phyloP scores from a whole-genome alignment of 169 alveolate species.

The Plasmodium malariae region DNA sequence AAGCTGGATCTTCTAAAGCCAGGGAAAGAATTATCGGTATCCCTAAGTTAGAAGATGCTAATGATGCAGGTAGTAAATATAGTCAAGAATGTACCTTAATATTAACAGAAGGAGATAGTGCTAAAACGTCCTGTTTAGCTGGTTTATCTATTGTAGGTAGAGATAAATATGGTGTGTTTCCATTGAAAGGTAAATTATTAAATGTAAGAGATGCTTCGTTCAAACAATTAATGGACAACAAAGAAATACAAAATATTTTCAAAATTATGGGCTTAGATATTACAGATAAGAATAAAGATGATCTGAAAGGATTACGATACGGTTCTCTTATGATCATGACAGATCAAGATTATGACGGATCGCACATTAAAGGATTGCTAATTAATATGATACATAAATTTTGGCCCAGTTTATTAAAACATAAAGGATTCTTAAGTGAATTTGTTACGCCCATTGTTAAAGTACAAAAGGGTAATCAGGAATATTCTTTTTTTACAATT shows the following conservation, averaged over 20 bases:
- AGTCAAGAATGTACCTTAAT: conserved; percentile 97
- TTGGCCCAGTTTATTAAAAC: conserved; percentile 98
- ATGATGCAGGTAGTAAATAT: conserved; percentile 97
- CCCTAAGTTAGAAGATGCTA: conserved; percentile 99
- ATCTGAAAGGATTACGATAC: conserved; percentile 94
- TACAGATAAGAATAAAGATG: conserved; percentile 89
- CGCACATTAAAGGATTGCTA: conserved; percentile 99
- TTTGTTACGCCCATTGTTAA: conserved; percentile 99
- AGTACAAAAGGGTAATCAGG: conserved; percentile 94
- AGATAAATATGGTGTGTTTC: conserved; percentile 99
- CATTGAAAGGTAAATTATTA: conserved; percentile 98
- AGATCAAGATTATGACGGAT: conserved; percentile 99
- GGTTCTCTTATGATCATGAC: conserved; percentile 99
- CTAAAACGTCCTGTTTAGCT: conserved; percentile 98
- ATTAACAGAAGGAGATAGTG: conserved; percentile 99
- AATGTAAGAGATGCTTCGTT: conserved; percentile 99
- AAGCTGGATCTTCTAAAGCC: conserved; percentile 87
- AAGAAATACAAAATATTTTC: conserved; percentile 97
- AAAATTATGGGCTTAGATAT: conserved; percentile 96
- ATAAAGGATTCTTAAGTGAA: conserved; percentile 96
- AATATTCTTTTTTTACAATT: conserved; percentile 95
- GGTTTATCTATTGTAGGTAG: conserved; percentile 99
- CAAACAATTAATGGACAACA: conserved; percentile 95
- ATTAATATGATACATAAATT: conserved; percentile 98
- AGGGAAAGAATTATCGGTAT: conserved; percentile 90